phyloP scores from a whole-genome alignment of 768 basidiomycete species.

The Pholiota microspora region DNA sequence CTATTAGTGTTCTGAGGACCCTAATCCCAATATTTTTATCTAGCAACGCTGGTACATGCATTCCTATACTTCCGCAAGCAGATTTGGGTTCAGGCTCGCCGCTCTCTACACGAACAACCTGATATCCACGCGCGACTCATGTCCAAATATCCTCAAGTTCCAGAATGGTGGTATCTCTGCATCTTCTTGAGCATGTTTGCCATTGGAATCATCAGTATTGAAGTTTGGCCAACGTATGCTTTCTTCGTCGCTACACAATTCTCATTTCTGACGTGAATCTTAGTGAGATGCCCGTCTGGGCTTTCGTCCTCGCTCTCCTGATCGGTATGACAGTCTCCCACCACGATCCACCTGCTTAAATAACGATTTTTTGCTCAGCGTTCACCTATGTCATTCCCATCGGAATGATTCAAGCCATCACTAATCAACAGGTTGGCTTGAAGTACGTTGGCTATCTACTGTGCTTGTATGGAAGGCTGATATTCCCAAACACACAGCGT shows the following conservation, averaged over 20 bases:
- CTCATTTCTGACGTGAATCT: slow-evolving; percentile 38
- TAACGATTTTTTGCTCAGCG: slow-evolving; percentile 18
- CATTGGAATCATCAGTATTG: slow-evolving; percentile 63
- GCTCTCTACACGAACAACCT: slow-evolving; percentile 70
- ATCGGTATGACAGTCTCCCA: slow-evolving; percentile 45
- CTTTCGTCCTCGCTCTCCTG: slow-evolving; percentile 58
- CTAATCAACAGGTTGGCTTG: slow-evolving; percentile 72
- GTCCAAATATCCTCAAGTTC: slow-evolving; percentile 67
- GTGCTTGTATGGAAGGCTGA: background rate
- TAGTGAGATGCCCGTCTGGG: slow-evolving; percentile 38
- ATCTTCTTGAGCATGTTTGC: slow-evolving; percentile 66
- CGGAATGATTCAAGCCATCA: slow-evolving; percentile 63
- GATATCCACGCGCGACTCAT: slow-evolving; percentile 83
- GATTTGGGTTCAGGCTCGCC: slow-evolving; percentile 65
- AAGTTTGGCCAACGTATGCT: slow-evolving; percentile 51
- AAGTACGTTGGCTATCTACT: slow-evolving; percentile 29
- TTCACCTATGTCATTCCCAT: slow-evolving; percentile 70
- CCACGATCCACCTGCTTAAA: slow-evolving; percentile 24
- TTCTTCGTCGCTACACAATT: slow-evolving; percentile 36
- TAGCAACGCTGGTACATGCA: slow-evolving; percentile 64
- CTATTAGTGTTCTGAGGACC: background rate
- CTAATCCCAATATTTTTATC: background rate
- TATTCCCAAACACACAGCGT: slow-evolving; percentile 38
- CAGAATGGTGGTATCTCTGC: slow-evolving; percentile 78
- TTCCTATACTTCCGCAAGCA: slow-evolving; percentile 72